Conservation (phyloP, 192 early-diverging fungal genomes). For the Kappamyces sp. region DNA sequence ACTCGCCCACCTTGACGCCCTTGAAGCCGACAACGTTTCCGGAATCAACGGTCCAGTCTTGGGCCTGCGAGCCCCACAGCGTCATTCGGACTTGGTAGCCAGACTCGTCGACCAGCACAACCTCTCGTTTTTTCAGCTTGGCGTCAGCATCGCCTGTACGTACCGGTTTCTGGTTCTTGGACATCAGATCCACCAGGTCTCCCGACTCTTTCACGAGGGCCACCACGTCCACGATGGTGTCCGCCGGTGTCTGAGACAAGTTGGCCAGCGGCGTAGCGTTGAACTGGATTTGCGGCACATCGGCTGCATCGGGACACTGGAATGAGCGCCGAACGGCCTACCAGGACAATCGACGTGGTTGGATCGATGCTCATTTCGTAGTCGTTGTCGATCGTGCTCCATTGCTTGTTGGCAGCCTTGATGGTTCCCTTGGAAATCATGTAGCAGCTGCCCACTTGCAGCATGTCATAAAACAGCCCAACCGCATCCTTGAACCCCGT, state of each 20-base stretch:
- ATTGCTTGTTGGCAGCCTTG: conserved; percentile 73
- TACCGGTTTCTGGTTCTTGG: conserved; percentile 58
- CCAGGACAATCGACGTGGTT: conserved; percentile 56
- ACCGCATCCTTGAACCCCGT: conserved; percentile 91
- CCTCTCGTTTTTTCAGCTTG: conserved; percentile 74
- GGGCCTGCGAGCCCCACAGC: conserved; percentile 82
- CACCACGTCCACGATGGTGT: conserved; percentile 69
- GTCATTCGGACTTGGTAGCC: conserved; percentile 67
- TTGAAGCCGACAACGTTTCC: conserved; percentile 71
- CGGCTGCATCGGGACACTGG: conserved; percentile 48
- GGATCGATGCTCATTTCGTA: conserved; percentile 87
- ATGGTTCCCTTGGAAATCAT: conserved; percentile 75
- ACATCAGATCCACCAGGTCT: conserved; percentile 53
- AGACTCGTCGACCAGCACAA: conserved; percentile 73
- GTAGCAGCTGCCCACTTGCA: conserved; percentile 74
- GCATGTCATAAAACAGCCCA: conserved; percentile 64
- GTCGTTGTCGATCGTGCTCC: conserved; percentile 76
- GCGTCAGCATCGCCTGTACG: conserved; percentile 16
- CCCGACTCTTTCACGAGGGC: conserved; percentile 63
- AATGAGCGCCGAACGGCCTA: conserved; percentile 23
- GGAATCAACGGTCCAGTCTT: conserved; percentile 40
- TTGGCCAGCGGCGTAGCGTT: conserved; percentile 65
- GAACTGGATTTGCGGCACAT: conserved; percentile 52
- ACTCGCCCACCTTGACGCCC: conserved; percentile 81
- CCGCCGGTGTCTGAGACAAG: conserved; percentile 66